Evolutionary conservation across 768 basidiomycete genomes (phyloP).

Genomic region (Chiua virens): DNA sequence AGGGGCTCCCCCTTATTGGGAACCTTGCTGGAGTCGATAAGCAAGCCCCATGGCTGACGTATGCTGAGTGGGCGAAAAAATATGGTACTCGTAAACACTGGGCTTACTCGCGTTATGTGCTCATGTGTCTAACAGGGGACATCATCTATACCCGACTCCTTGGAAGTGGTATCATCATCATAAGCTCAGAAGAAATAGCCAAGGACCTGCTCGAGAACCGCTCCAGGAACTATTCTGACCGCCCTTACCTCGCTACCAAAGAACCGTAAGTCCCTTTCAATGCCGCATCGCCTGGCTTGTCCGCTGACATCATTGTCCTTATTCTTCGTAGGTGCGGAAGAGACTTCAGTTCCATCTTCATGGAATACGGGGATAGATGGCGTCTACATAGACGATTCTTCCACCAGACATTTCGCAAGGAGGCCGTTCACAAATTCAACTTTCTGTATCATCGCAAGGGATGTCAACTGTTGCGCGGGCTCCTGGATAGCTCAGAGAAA

Average conservation of each 20-base stretch:
- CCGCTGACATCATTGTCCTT: neutral
- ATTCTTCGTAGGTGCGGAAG: constrained; percentile 16
- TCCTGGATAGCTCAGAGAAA: constrained; percentile 34
- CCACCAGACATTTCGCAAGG: constrained; percentile 24
- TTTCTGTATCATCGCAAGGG: constrained; percentile 31
- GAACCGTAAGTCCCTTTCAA: constrained; percentile 3
- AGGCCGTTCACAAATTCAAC: constrained; percentile 25
- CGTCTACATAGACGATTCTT: constrained; percentile 31
- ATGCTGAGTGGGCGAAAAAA: constrained; percentile 38
- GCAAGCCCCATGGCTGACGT: constrained; percentile 35
- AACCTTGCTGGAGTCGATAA: constrained; percentile 35
- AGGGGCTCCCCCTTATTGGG: constrained; percentile 37
- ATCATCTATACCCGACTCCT: constrained; percentile 49
- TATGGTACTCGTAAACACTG: constrained; percentile 28
- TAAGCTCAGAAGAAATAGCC: constrained; percentile 45
- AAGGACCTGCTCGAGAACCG: constrained; percentile 49
- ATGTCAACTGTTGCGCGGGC: constrained; percentile 31
- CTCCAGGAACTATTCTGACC: constrained; percentile 50
- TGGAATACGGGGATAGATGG: constrained; percentile 36
- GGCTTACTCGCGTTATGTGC: neutral
- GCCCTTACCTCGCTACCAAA: constrained; percentile 35
- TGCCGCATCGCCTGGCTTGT: neutral
- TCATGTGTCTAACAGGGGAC: constrained; percentile 31
- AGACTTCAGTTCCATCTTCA: constrained; percentile 21
- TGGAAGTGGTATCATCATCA: constrained; percentile 44